Evolutionary conservation across 495 filamentous ascomycete genomes (phyloP), one percentile per base, ranked within the genome.

Genomic region (Hypomontagnella monticulosa): DNA sequence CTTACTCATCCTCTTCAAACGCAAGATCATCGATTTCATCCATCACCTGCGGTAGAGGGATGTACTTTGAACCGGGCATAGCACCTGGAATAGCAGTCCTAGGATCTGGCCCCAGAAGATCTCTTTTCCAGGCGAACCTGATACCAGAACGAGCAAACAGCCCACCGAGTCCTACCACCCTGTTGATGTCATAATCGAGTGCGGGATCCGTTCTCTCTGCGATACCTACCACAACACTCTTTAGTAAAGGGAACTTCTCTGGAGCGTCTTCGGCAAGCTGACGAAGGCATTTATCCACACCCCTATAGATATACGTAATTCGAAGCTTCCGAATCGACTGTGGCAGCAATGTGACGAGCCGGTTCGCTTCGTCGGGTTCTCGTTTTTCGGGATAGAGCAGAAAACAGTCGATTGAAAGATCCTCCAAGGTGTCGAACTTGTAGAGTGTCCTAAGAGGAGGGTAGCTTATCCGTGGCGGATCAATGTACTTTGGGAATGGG

Each of bases 311-410:
- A 16, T 56, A 36, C 6, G 53, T 19, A 14, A 56, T 56, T 10
- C 53, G 53, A 8, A 56, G 53, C 41, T 20, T 44, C 19, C 53
- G 53, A 20, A 56, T 56, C 7, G 23, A 34, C n/a, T 11, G 40
- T 9, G 53, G 53, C 23, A 56, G 53, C 12, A 56, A 36, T 7
- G n/a, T 18, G 4, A 46, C n/a, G 2, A 56, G 40, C 3, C 38
- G 52, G 9, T 36, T 14, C 6, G 11, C 27, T 9, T 50, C 27
- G 6, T 44, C 52, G 16, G 6, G 6, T 1, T 44, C 52, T 6
- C 23, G 23, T 4, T 8, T 1, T 44, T 18, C 23, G 3, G 23
- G 14, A 33, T 56, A 56, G 19, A 56, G 12, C 15, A 23, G 10
- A 34, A 19, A 36, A 5, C 42, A 57, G 42, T 44, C 33, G 8